Evolutionary conservation across 2,329 filamentous ascomycete species (phyloP).

Genomic region (Colletotrichum melonis): DNA sequence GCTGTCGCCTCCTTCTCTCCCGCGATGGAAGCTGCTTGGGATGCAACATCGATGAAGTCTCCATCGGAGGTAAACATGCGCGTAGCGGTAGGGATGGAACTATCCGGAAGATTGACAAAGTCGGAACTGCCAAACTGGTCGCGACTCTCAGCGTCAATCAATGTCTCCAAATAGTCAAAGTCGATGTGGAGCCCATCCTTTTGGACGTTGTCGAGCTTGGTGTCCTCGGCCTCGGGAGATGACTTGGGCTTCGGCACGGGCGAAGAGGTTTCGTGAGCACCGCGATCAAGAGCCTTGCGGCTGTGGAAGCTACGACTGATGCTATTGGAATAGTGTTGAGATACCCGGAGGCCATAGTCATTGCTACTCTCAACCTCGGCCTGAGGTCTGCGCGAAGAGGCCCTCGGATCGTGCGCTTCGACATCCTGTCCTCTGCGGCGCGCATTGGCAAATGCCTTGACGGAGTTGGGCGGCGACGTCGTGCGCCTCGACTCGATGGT

Average conservation of each 20-base stretch:
- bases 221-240: conserved; percentile 75
- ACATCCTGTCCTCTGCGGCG: conserved; percentile 82
- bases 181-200: conserved; percentile 85
- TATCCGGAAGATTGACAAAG: conserved; percentile 60
- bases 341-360: conserved; percentile 67
- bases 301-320: conserved; percentile 70
- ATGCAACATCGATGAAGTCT: conserved; percentile 64
- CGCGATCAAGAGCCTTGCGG: conserved; percentile 60
- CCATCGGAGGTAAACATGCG: conserved; percentile 64
- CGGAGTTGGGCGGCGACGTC: conserved; percentile 80
- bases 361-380: conserved; percentile 40
- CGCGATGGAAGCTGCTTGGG: conserved; percentile 45
- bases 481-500: conserved; percentile 61
- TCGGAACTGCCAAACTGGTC: conserved; percentile 40
- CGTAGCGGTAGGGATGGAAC: conserved; percentile 53
- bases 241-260: conserved; percentile 72
- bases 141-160: conserved; percentile 71
- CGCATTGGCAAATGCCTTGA: conserved; percentile 95
- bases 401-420: conserved; percentile 61
- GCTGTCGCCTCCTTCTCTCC: conserved; percentile 58
- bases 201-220: conserved; percentile 67
- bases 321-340: conserved; percentile 65
- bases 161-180: conserved; percentile 93
- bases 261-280: neutral
- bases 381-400: conserved; percentile 47